Percentiles rank a stretch among this genome's conserved stretches.
Evolutionary conservation across 768 basidiomycete species (phyloP).

Genomic region (Suillus cothurnatus): DNA sequence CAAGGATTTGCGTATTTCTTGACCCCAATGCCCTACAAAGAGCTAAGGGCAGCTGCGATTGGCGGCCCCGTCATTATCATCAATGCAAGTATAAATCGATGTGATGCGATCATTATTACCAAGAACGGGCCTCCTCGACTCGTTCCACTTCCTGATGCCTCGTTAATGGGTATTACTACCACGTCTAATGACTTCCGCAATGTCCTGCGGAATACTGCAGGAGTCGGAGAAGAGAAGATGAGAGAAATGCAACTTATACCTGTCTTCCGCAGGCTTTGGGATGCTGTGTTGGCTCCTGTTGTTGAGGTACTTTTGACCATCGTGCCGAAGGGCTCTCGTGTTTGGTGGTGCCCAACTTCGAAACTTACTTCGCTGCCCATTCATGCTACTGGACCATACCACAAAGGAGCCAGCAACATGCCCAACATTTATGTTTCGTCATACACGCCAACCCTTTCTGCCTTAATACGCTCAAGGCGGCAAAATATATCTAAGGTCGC

Average conservation of each 20-base stretch:
- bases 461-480: constrained; percentile 28
- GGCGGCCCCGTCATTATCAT: constrained; percentile 41
- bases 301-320: constrained; percentile 16
- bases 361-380: constrained; percentile 32
- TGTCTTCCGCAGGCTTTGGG: constrained; percentile 28
- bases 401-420: constrained; percentile 15
- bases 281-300: constrained; percentile 23
- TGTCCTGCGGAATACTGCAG: constrained; percentile 11
- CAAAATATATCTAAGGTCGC: background rate
- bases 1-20: constrained; percentile 36
- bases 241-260: constrained; percentile 20
- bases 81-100: constrained; percentile 34
- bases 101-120: constrained; percentile 41
- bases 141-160: constrained; percentile 21
- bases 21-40: constrained; percentile 20
- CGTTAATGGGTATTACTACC: constrained; percentile 14
- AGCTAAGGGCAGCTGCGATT: constrained; percentile 21
- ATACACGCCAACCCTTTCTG: constrained; percentile 35
- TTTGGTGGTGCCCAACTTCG: constrained; percentile 39
- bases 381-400: constrained; percentile 35
- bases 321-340: constrained; percentile 24
- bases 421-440: constrained; percentile 31
- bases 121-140: constrained; percentile 19
- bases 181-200: constrained; percentile 13
- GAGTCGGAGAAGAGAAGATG: constrained; percentile 23